These are phyloP conservation scores for Petunia axillaris DNA, from an alignment of 257 asterid genomes.

Conservation along the genomic window DNA sequence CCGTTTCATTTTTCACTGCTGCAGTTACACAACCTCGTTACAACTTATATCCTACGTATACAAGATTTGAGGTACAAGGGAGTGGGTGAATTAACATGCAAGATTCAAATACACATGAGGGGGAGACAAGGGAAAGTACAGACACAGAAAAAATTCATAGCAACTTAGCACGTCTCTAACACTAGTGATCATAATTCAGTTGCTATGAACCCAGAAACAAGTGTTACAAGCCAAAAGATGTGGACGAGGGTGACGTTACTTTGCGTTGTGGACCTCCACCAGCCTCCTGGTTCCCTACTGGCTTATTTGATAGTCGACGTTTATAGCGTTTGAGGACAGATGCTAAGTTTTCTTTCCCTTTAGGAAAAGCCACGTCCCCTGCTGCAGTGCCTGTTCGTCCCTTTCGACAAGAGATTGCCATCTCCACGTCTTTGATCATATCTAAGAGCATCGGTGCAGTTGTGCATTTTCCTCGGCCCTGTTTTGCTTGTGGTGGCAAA, in stretches of 20 bases:
- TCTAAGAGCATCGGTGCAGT: conserved; percentile 76
- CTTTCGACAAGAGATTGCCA: conserved; percentile 84
- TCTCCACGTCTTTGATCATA: conserved; percentile 72
- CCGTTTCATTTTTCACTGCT: conserved; percentile 27
- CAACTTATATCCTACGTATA: conserved; percentile 43
- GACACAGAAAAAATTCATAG: conserved; percentile 22
- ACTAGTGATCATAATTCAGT: conserved; percentile 27
- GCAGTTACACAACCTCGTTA: conserved; percentile 29
- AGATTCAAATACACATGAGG: conserved; percentile 27
- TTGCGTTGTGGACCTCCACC: conserved; percentile 40
- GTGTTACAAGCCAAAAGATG: conserved; percentile 45
- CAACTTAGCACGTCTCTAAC: conserved; percentile 26
- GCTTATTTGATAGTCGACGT: conserved; percentile 75
- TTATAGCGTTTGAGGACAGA: conserved; percentile 92
- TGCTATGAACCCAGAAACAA: conserved; percentile 32
- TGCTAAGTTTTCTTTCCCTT: conserved; percentile 87
- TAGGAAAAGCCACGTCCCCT: conserved; percentile 98
- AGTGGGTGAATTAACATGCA: conserved; percentile 15
- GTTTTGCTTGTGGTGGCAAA: conserved; percentile 56
- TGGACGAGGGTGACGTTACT: conserved; percentile 35
- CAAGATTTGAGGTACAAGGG: conserved; percentile 36
- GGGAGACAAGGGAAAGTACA: not conserved
- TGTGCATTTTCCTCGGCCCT: conserved; percentile 75
- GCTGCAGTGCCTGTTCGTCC: conserved; percentile 99
- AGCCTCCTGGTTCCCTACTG: conserved; percentile 48